Conservation (phyloP, 2,329 filamentous ascomycete species). For the Juglanconis juglandina region DNA sequence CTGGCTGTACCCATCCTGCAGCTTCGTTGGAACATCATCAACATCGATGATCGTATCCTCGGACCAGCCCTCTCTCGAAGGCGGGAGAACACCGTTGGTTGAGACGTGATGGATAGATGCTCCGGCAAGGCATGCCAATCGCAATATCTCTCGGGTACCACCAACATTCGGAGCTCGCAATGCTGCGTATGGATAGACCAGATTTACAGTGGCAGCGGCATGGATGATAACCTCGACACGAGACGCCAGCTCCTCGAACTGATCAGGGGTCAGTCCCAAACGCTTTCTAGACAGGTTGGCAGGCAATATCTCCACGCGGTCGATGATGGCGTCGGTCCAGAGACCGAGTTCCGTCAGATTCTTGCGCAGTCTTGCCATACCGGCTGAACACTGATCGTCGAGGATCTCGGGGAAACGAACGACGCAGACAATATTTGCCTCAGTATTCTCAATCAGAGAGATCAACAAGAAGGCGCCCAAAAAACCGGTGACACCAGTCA, state of each 20-base stretch:
- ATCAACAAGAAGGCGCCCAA: conserved; percentile 71
- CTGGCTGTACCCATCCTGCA: conserved; percentile 72
- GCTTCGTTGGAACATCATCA: conserved; percentile 64
- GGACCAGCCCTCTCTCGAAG: conserved; percentile 66
- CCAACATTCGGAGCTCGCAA: conserved; percentile 71
- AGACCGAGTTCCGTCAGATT: conserved; percentile 76
- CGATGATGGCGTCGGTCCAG: conserved; percentile 74
- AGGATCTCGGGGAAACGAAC: conserved; percentile 69
- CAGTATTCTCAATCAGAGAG: conserved; percentile 64
- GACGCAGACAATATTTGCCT: conserved; percentile 67
- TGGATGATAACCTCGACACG: conserved; percentile 73
- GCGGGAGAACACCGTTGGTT: conserved; percentile 74
- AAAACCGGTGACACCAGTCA: conserved; percentile 75
- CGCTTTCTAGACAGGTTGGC: conserved; percentile 68
- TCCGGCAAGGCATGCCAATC: conserved; percentile 63
- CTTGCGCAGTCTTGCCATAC: conserved; percentile 68
- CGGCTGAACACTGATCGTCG: conserved; percentile 60
- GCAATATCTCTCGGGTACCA: conserved; percentile 73
- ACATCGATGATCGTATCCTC: conserved; percentile 66
- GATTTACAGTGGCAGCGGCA: conserved; percentile 73
- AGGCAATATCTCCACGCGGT: conserved; percentile 71
- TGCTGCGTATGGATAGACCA: conserved; percentile 78
- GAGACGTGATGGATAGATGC: conserved; percentile 77
- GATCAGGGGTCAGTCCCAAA: conserved; percentile 64
- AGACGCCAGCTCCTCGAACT: conserved; percentile 61